Evolutionary conservation across 805 yeast species (phyloP).

Genomic region (Ogataea populi-albae): DNA sequence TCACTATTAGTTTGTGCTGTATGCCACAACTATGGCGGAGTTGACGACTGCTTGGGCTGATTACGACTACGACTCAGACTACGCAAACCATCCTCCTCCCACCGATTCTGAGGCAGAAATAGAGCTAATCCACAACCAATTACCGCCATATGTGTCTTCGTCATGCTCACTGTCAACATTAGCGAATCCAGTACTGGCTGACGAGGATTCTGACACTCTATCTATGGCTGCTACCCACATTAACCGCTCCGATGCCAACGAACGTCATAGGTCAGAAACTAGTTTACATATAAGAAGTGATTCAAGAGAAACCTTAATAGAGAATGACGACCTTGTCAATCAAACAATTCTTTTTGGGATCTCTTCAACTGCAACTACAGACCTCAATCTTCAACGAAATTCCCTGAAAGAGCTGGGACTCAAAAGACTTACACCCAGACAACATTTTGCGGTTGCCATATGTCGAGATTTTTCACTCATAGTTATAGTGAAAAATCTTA

Average conservation of each 20-base stretch:
- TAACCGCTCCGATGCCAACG: slow-evolving; percentile 1
- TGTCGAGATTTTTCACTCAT: slow-evolving; percentile 71
- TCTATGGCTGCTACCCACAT: no score
- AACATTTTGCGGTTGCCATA: slow-evolving; percentile 72
- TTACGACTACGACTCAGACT: slow-evolving; percentile 28
- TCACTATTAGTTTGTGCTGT: no score
- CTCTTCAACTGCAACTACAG: slow-evolving; percentile 28
- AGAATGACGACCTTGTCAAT: slow-evolving; percentile 14
- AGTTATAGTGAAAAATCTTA: slow-evolving; percentile 27
- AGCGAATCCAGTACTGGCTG: slow-evolving; percentile 3
- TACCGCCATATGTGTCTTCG: slow-evolving; percentile 18
- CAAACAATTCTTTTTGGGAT: slow-evolving; percentile 25
- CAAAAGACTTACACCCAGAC: slow-evolving; percentile 68
- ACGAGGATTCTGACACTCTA: neutral
- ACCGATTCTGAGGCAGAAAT: slow-evolving; percentile 31
- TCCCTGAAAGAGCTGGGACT: slow-evolving; percentile 60
- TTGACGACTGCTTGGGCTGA: no score
- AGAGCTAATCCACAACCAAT: slow-evolving; percentile 9
- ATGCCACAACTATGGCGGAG: no score
- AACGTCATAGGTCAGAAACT: no score
- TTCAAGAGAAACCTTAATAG: slow-evolving; percentile 10
- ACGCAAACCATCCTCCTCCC: slow-evolving; percentile 42
- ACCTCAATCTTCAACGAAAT: slow-evolving; percentile 27
- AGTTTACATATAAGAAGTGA: slow-evolving; percentile 7
- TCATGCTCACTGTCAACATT: slow-evolving; percentile 17